Conservation (phyloP, 2,329 filamentous ascomycete genomes). For the Pseudogymnoascus sp. region DNA sequence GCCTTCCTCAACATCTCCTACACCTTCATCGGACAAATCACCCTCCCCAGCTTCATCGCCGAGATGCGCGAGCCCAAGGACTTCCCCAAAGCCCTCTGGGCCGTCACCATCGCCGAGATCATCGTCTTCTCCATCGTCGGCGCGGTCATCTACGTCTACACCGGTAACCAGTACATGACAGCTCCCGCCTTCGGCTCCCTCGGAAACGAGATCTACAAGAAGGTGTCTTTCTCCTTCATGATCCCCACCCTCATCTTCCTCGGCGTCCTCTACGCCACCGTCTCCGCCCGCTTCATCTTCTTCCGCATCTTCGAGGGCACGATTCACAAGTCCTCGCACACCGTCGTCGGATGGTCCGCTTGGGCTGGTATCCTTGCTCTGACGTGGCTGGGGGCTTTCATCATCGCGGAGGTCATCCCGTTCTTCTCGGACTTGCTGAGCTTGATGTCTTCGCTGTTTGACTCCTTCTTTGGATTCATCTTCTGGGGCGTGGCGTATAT, state of each 20-base stretch:
- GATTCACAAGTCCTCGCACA: constrained; percentile 73
- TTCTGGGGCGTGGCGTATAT: constrained; percentile 85
- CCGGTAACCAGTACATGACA: constrained; percentile 82
- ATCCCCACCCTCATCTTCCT: constrained; percentile 90
- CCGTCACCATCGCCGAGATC: constrained; percentile 80
- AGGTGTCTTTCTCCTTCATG: constrained; percentile 90
- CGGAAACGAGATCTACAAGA: constrained; percentile 67
- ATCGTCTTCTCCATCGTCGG: constrained; percentile 81
- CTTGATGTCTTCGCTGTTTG: constrained; percentile 85
- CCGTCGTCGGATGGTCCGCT: constrained; percentile 67
- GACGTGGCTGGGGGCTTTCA: constrained; percentile 82
- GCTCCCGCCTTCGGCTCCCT: constrained; percentile 82
- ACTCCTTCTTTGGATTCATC: constrained; percentile 91
- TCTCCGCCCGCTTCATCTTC: constrained; percentile 85
- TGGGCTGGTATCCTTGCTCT: constrained; percentile 69
- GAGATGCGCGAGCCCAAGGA: constrained; percentile 79
- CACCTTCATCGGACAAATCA: constrained; percentile 94
- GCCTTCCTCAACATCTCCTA: constrained; percentile 95
- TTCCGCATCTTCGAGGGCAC: constrained; percentile 80
- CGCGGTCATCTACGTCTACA: constrained; percentile 75
- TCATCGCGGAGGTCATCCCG: constrained; percentile 87
- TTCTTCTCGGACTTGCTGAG: constrained; percentile 73
- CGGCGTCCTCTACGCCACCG: constrained; percentile 82
- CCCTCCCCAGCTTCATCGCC: constrained; percentile 87
- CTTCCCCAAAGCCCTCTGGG: constrained; percentile 89